Base-by-base conservation (phyloP, 306 rosid genomes). In the Cicer bijugum region DNA sequence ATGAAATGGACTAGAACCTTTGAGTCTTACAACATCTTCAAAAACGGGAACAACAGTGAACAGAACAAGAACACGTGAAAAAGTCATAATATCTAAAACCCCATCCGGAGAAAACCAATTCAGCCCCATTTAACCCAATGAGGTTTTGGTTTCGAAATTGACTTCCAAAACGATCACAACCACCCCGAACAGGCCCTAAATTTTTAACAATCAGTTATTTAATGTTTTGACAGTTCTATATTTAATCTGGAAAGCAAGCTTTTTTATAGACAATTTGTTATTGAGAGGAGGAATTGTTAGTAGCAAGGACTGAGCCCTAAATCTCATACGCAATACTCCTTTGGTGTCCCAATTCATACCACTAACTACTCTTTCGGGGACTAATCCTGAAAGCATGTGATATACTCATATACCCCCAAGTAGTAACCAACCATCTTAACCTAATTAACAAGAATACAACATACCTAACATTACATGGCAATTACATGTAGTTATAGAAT, bases 1-100 rank as follows among this genome's bases (percentile, higher is more conserved):
- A 69, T 39, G 59, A 56, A 20, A 56, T 23, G 6, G 19, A 33
- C 48, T 9, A 17, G 35, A 67, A 44, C 55, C 43, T 35, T 64
- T 38, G 61, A 65, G 33, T 62, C 38, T 17, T 50, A 38, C 52
- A 48, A 8, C 58, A 47, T 42, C 70, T 19, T 20, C 11, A 68
- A 8, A 67, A 53, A 38, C n/a, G 7, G 45, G 48, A 75, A 38
- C 63, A 37, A 28, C 19, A n/a, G 39, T 23, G 4, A 38, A 61
- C 2, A 14, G 44, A 44, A 78, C 40, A 70, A 72, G 46, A 64
- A 63, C 75, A 66, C 17, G 45, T 45, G n/a, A 50, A 73, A 61
- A 80, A 48, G 10, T 16, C 52, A 71, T 17, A 23, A 28, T 28
- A 28, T 28, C 35, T 28, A 28, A 28, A 28, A 28, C 35, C 35